Evolutionary conservation across 1,139 yeast genomes (phyloP), one percentile per base, ranked within the genome.

Genomic region (Kodamaea arcana): DNA sequence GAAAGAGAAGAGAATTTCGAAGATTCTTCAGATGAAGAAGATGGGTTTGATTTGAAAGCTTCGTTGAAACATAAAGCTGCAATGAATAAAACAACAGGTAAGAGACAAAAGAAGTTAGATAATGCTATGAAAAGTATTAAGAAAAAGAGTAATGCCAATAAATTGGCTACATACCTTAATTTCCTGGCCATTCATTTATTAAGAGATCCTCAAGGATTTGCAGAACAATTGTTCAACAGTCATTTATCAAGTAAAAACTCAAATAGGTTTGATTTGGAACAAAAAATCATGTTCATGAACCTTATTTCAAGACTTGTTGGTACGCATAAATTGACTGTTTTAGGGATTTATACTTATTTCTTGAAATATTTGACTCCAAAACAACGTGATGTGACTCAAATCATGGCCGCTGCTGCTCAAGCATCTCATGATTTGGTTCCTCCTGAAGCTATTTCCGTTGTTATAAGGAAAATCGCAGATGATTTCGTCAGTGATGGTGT

Each of bases 401-500:
- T 92, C 43, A 77, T 92, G 85, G 97, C 98, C 10, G 95, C 97
- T 4, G 74, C 86, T 33, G 99, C 97, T 0, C 98, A 94, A 63
- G 88, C 97, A 0, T 78, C 95, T 21, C 99, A 92, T 56, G 97
- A 94, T 52, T 71, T 90, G 52, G 96, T 92, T 6, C 98, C 99
- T 22, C 98, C 98, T 2, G 98, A 94, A 56, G 78, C 80, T 11
- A 77, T 92, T 39, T 67, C 75, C 32, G 80, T 83, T 32, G 78
- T 92, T 46, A 82, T 92, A 8, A 76, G 95, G 41, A 92, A 90
- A 56, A 81, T 92, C 49, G 97, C 98, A 2, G 95, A 92, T 61
- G 98, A 94, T 61, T 92, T 92, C 53, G 97, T 92, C 30, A 85
- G 95, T 49, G 97, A 92, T 55, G 98, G 98, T 69, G 98, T 92